phyloP scores from a whole-genome alignment of 805 yeast genomes.

The Candida hungchunana region DNA sequence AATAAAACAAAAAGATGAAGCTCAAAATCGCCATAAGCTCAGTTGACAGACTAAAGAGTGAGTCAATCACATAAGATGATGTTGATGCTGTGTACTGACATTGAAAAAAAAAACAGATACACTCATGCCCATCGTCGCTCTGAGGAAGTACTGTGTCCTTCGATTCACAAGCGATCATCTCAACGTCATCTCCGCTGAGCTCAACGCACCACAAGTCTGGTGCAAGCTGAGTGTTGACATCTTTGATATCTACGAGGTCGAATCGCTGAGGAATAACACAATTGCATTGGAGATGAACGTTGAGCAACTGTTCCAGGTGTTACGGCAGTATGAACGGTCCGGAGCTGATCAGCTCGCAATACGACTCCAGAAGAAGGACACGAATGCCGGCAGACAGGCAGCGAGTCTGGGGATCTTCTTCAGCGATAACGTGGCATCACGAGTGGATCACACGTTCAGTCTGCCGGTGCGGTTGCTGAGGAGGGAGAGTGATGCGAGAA shows the following conservation, averaged over 20 bases:
- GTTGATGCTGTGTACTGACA: too few species aligned
- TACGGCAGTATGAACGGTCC: constrained; percentile 52
- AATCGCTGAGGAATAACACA: constrained; percentile 49
- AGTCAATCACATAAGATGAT: constrained; percentile 7
- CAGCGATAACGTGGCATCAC: constrained; percentile 41
- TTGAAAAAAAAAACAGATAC: constrained; percentile 31
- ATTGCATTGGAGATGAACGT: constrained; percentile 59
- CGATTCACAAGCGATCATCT: constrained; percentile 49
- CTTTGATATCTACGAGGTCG: constrained; percentile 25
- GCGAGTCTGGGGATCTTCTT: constrained; percentile 56
- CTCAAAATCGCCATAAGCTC: constrained; percentile 27
- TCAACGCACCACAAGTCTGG: constrained; percentile 67
- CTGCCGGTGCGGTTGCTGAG: constrained; percentile 67
- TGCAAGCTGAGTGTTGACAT: constrained; percentile 45
- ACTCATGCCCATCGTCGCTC: constrained; percentile 43
- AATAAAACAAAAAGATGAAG: constrained; percentile 22
- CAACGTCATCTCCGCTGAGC: constrained; percentile 45
- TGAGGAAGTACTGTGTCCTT: constrained; percentile 54
- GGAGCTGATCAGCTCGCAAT: constrained; percentile 47
- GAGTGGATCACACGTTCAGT: constrained; percentile 60
- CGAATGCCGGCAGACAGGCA: constrained; percentile 31
- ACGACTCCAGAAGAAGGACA: constrained; percentile 39
- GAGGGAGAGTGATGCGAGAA: constrained; percentile 45
- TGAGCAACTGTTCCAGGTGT: constrained; percentile 54
- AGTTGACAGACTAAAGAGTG: constrained; percentile 28